Percentiles rank a stretch among this genome's conserved stretches.
Conservation (phyloP, 2,329 filamentous ascomycete species). For the Davidsoniella virescens region DNA sequence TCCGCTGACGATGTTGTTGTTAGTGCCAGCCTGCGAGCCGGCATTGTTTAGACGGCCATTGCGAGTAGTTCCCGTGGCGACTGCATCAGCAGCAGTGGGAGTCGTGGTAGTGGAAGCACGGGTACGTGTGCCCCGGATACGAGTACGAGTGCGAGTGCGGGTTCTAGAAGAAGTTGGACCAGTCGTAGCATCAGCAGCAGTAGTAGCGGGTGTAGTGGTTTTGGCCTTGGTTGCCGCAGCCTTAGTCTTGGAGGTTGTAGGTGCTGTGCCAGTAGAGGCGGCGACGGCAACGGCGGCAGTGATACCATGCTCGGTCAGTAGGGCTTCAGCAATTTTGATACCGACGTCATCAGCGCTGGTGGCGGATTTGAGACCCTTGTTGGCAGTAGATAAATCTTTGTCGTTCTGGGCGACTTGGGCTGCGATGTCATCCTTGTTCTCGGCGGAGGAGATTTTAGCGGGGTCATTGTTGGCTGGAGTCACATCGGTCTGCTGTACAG, state of each 20-base stretch:
- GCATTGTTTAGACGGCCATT: not conserved
- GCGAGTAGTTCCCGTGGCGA: not conserved
- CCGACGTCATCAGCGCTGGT: slow-evolving; percentile 3
- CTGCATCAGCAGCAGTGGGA: not conserved
- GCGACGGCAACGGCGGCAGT: slow-evolving; percentile 1
- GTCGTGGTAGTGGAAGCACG: not conserved
- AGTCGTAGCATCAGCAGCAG: not conserved
- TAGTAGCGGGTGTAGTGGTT: not conserved
- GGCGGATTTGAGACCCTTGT: slow-evolving; percentile 7
- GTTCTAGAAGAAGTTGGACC: not conserved
- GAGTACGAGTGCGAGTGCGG: not conserved
- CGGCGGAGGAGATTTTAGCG: slow-evolving; percentile 1
- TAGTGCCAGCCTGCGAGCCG: not conserved
- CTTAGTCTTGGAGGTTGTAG: too few relatives aligned
- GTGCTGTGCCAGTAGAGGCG: not conserved
- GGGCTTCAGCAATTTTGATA: slow-evolving; percentile 6
- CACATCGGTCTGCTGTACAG: slow-evolving; percentile 33
- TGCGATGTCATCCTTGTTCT: slow-evolving; percentile 8
- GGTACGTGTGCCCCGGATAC: not conserved
- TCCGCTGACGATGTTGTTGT: not conserved
- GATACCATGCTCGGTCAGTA: slow-evolving; percentile 1
- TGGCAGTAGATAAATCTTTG: slow-evolving; percentile 3
- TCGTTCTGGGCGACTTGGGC: slow-evolving; percentile 10
- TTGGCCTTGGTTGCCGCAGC: too few relatives aligned
- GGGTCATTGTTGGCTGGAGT: slow-evolving; percentile 7